These are phyloP conservation scores for Hura crepitans DNA, from an alignment of 441 rosid genomes.

Conservation along the genomic window DNA sequence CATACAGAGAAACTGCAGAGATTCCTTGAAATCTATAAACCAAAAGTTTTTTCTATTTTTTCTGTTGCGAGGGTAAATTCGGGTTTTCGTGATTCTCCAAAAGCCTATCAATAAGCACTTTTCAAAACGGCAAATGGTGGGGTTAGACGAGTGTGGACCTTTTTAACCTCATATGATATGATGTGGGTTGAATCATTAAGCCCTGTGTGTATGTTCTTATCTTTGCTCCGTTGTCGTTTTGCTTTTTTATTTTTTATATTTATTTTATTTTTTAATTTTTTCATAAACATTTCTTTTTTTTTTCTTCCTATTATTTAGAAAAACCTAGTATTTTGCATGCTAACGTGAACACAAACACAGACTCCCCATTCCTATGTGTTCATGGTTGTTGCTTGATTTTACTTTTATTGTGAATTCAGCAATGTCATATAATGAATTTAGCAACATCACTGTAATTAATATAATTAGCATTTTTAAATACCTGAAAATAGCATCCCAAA, in stretches of 20 bases:
- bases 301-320: background rate
- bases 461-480: no score
- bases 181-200: slow-evolving; percentile 39
- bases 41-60: no score
- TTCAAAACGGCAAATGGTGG: slow-evolving; percentile 21
- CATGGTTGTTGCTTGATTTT: background rate
- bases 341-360: background rate
- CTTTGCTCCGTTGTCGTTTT: slow-evolving; percentile 17
- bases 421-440: no score
- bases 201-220: slow-evolving; percentile 20
- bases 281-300: background rate
- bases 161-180: slow-evolving; percentile 28
- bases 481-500: no score
- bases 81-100: background rate
- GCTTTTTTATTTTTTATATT: background rate
- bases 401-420: no score
- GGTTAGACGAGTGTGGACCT: slow-evolving; percentile 6
- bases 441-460: no score
- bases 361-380: background rate
- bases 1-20: slow-evolving; percentile 1
- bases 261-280: no score
- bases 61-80: background rate
- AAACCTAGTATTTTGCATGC: background rate
- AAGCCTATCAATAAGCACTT: slow-evolving; percentile 31
- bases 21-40: background rate